Evolutionary conservation across 2,329 filamentous ascomycete species (phyloP).

Genomic region (Neofusicoccum cordaticola): DNA sequence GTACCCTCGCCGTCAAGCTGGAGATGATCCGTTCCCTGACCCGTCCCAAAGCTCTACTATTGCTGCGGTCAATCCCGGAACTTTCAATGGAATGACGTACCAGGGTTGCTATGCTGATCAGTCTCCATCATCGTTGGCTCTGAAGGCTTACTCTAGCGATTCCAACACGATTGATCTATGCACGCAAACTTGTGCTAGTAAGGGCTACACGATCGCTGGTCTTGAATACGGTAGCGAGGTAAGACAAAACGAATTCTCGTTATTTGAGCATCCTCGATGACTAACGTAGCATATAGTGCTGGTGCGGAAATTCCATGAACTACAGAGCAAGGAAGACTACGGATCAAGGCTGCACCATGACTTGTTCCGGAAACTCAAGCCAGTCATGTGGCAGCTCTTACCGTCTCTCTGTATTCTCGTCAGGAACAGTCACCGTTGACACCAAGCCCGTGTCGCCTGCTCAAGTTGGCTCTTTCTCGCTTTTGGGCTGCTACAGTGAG

Average conservation of each 20-base stretch:
- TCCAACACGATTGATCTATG: conserved; percentile 33
- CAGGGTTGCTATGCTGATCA: conserved; percentile 37
- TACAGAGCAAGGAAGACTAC: conserved; percentile 24
- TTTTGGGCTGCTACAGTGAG: conserved; percentile 33
- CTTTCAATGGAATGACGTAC: conserved; percentile 36
- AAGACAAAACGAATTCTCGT: neutral
- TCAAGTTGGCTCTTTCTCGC: conserved; percentile 25
- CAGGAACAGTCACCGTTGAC: conserved; percentile 22
- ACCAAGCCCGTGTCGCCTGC: conserved; percentile 27
- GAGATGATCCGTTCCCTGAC: conserved; percentile 35
- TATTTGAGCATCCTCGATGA: neutral
- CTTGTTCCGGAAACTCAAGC: conserved; percentile 31
- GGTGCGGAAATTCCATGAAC: conserved; percentile 31
- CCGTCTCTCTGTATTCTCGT: conserved; percentile 33
- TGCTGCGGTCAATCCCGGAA: conserved; percentile 20
- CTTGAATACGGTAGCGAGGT: conserved; percentile 25
- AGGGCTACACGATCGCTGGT: conserved; percentile 35
- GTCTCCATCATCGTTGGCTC: conserved; percentile 23
- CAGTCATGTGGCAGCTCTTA: conserved; percentile 30
- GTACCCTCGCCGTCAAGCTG: conserved; percentile 32
- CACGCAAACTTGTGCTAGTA: conserved; percentile 27
- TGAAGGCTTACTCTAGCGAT: conserved; percentile 26
- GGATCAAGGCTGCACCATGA: conserved; percentile 29
- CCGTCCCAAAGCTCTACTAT: conserved; percentile 21
- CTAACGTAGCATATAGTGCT: conserved; percentile 27